These are phyloP conservation scores for Beauveria medogensis DNA, from an alignment of 2,329 filamentous ascomycete species.

Conservation along the genomic window DNA sequence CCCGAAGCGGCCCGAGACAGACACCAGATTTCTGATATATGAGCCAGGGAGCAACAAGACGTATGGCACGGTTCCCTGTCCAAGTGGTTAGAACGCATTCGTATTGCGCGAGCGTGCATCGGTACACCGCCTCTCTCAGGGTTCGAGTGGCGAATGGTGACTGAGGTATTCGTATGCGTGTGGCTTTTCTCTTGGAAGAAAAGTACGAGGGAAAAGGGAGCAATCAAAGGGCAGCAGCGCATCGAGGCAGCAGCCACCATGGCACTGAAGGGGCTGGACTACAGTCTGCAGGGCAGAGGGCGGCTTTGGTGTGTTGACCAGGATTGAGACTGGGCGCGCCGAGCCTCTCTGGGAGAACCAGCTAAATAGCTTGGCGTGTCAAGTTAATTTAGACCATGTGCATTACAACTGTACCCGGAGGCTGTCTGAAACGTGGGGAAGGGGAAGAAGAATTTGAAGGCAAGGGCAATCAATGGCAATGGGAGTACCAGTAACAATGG, in stretches of 20 bases:
- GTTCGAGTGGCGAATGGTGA: not conserved
- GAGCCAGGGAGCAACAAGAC: not conserved
- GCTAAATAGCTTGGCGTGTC: not conserved
- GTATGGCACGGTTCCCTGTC: too few relatives aligned
- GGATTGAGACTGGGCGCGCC: not conserved
- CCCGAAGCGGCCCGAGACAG: not conserved
- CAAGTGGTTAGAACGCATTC: too few relatives aligned
- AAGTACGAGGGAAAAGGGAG: not conserved
- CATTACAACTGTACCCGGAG: not conserved
- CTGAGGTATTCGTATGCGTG: not conserved
- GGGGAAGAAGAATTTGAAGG: too few relatives aligned
- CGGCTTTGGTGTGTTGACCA: not conserved
- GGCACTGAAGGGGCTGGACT: not conserved
- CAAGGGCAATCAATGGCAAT: not conserved
- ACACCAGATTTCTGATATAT: not conserved
- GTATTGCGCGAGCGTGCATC: not conserved
- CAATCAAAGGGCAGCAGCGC: not conserved
- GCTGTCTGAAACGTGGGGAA: not conserved
- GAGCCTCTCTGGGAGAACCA: not conserved
- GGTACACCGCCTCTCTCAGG: constrained; percentile 1
- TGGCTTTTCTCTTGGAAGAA: not conserved
- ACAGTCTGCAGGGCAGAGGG: not conserved
- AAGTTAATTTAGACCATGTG: not conserved
- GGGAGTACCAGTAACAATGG: not conserved
- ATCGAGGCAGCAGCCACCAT: not conserved